A percentile compares a stretch with the other conserved stretches of the same genome.
These are phyloP conservation scores for Aspergillus sclerotialis DNA, from an alignment of 2,329 filamentous ascomycete species.

Conservation along the genomic window DNA sequence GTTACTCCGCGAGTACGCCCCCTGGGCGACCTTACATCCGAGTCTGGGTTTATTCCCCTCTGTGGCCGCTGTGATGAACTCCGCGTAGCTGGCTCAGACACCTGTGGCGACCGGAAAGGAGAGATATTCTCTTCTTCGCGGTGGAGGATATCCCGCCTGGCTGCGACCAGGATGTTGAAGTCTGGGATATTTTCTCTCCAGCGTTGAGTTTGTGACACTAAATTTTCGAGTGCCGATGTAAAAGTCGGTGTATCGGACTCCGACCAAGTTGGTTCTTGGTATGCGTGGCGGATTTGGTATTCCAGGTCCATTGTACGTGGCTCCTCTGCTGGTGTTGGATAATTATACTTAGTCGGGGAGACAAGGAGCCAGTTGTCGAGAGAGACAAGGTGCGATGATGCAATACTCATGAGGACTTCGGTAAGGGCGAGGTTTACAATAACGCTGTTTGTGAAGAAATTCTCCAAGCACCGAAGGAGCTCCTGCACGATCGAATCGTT, in stretches of 20 bases:
- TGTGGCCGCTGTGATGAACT: conserved; percentile 10
- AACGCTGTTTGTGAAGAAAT: conserved; percentile 83
- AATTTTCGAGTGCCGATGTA: conserved; percentile 50
- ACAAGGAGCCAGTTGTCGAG: conserved; percentile 87
- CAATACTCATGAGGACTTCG: conserved; percentile 72
- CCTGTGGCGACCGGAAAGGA: conserved; percentile 12
- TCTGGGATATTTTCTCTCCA: conserved; percentile 61
- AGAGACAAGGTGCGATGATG: conserved; percentile 74
- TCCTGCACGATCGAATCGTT: conserved; percentile 52
- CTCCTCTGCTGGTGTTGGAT: conserved; percentile 16
- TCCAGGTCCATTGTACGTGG: conserved; percentile 13
- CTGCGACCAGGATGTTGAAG: conserved; percentile 64
- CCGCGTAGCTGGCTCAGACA: conserved; percentile 15
- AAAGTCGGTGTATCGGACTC: conserved; percentile 41
- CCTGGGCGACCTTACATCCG: neutral
- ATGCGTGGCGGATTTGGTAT: conserved; percentile 20
- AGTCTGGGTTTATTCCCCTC: neutral
- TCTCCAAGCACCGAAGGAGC: conserved; percentile 56
- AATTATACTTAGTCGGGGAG: conserved; percentile 58
- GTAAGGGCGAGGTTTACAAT: conserved; percentile 87
- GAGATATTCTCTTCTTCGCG: conserved; percentile 18
- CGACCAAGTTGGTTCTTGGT: conserved; percentile 42
- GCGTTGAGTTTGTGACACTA: conserved; percentile 55
- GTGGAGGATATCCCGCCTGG: conserved; percentile 43
- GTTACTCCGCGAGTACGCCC: neutral